phyloP scores from a whole-genome alignment of 805 yeast genomes.

The Saccharomyces jurei region DNA sequence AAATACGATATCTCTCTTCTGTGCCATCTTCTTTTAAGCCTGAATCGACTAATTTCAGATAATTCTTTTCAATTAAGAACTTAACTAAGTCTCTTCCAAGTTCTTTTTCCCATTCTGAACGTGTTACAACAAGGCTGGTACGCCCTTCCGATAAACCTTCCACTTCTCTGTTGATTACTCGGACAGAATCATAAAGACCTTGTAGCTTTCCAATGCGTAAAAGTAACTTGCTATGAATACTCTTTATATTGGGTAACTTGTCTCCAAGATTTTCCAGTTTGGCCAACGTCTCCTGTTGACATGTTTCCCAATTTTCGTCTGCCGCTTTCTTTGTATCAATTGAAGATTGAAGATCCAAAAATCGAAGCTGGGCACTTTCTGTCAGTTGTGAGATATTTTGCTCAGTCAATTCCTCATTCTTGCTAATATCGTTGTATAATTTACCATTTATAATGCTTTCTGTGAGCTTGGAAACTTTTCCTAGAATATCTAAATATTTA shows the following conservation, averaged over 20 bases:
- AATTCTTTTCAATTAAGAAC: slow-evolving; percentile 15
- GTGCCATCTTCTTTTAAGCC: slow-evolving; percentile 2
- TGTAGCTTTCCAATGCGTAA: slow-evolving; percentile 17
- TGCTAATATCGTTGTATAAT: slow-evolving; percentile 11
- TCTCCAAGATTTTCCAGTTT: slow-evolving; percentile 6
- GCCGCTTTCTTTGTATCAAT: slow-evolving; percentile 20
- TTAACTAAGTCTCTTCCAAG: slow-evolving; percentile 19
- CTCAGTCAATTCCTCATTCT: slow-evolving; percentile 4
- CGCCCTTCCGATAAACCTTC: slow-evolving; percentile 17
- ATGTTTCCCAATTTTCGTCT: slow-evolving; percentile 19
- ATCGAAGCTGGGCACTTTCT: slow-evolving; percentile 14
- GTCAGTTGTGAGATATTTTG: slow-evolving; percentile 8
- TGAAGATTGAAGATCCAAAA: slow-evolving; percentile 19
- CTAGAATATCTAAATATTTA: slow-evolving; percentile 18
- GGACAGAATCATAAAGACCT: slow-evolving; percentile 19
- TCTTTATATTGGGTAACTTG: slow-evolving; percentile 12
- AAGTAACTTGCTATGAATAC: slow-evolving; percentile 8
- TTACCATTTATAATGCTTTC: slow-evolving; percentile 15
- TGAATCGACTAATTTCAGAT: slow-evolving; percentile 9
- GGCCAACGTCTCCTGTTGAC: slow-evolving; percentile 14
- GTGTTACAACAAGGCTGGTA: slow-evolving; percentile 17
- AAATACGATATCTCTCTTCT: slow-evolving; percentile 14
- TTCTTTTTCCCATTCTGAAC: slow-evolving; percentile 23
- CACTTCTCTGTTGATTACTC: slow-evolving; percentile 18
- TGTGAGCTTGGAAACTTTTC: slow-evolving; percentile 14